Evolutionary conservation across 148 eudicot genomes (phyloP), one percentile per base, ranked within the genome.

Genomic region (Cornus controversa): DNA sequence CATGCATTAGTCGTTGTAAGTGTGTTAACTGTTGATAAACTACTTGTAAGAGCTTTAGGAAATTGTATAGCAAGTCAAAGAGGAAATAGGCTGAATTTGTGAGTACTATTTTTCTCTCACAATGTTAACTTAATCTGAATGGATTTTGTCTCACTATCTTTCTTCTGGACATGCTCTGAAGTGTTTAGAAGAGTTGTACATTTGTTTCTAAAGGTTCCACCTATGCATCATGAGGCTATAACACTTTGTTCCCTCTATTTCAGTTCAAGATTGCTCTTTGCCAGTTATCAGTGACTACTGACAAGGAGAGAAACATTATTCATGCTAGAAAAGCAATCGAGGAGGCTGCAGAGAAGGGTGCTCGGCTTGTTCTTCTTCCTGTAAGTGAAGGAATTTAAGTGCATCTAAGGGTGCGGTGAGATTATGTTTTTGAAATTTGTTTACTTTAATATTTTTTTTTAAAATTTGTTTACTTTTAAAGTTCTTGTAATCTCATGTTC

Each of bases 241-340:
- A 27, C 5, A 18, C 7, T 27, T 14, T 75, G 18, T 69, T 31
- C 64, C 37, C 34, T 71, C 22, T 14, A 18, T 79, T 79, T 68
- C 87, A 95, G 97, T 95, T 90, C 77, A 95, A 90, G 77, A 90
- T 95, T 80, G 97, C 86, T 50, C 88, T 95, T 60, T 95, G 97
- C 84, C 97, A 95, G 79, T 91, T 95, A 76, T 81, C 86, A n/a
- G 97, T 93, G 83, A 95, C 99, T 23, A 86, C 92, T 2, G 97
- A 95, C 80, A 95, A 95, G 84, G 87, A 64, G 75, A 91, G 92
- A 82, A 95, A 95, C 71, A 91, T 95, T 75, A 81, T 67, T 74
- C 99, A 93, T 81, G 99, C 99, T 67, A 87, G 81, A 62, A 75
- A 84, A 73, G 96, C 97, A 20, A 83, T 95, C 64, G 91, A 87